Percentiles rank a stretch among this genome's conserved stretches.
phyloP scores from a whole-genome alignment of 179 eudicot genomes.

The Heliamphora pulchella region DNA sequence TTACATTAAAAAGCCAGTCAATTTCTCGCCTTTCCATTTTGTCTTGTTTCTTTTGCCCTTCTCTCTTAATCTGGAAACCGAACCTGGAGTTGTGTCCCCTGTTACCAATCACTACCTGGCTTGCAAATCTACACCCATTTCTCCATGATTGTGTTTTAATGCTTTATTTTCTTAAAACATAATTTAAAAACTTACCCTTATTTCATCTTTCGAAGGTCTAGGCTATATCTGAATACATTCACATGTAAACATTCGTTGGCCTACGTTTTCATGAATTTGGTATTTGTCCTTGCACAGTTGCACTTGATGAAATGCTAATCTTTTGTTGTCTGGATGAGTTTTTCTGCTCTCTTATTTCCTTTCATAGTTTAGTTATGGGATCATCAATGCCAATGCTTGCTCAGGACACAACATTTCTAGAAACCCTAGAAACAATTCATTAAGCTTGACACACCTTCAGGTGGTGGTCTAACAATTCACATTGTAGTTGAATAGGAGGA shows the following conservation, averaged over 20 bases:
- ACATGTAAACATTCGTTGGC: too few relatives aligned
- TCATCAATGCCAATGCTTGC: neutral
- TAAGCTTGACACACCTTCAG: too few relatives aligned
- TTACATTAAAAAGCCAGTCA: neutral
- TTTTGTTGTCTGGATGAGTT: neutral
- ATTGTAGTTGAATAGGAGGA: neutral
- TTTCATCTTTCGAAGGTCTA: too few relatives aligned
- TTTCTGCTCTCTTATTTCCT: neutral
- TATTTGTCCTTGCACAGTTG: too few relatives aligned
- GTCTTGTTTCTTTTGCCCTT: neutral
- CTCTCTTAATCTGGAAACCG: neutral
- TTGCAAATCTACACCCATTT: neutral
- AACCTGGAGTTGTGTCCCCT: neutral
- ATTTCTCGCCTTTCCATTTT: neutral
- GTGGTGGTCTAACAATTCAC: neutral
- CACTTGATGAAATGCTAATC: neutral
- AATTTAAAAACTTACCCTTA: too few relatives aligned
- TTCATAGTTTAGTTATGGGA: neutral
- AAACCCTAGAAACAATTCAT: neutral
- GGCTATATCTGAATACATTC: too few relatives aligned
- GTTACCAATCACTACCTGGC: too few relatives aligned
- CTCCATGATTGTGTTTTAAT: neutral
- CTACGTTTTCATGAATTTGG: too few relatives aligned
- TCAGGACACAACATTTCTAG: neutral
- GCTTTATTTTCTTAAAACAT: too few relatives aligned